Evolutionary conservation across 2,329 filamentous ascomycete genomes (phyloP).

Genomic region (Clarireedia monteithiana): DNA sequence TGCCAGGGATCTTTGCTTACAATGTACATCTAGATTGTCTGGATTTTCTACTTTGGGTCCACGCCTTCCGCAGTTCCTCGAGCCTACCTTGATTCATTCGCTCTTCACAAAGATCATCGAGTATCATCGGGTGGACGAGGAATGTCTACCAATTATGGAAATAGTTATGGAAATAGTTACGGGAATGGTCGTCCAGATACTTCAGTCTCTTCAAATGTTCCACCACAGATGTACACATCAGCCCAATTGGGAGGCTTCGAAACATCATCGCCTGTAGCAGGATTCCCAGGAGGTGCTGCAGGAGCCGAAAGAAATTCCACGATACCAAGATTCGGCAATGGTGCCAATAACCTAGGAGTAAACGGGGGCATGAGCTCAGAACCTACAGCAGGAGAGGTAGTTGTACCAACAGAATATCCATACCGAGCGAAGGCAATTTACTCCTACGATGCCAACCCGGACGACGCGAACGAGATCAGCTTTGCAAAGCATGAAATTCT

Average conservation of each 20-base stretch:
- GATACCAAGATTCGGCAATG: constrained; percentile 34
- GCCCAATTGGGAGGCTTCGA: constrained; percentile 93
- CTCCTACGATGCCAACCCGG: constrained; percentile 95
- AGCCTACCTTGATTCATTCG: constrained; percentile 91
- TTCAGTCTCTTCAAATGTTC: constrained; percentile 65
- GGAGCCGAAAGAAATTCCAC: constrained; percentile 54
- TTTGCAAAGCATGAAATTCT: constrained; percentile 95
- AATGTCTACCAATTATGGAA: constrained; percentile 66
- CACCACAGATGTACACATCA: constrained; percentile 96
- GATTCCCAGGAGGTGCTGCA: constrained; percentile 23
- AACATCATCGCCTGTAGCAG: constrained; percentile 74
- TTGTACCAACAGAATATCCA: constrained; percentile 82
- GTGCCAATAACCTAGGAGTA: constrained; percentile 30
- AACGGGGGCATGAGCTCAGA: constrained; percentile 28
- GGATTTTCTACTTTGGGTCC: constrained; percentile 98
- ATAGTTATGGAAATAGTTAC: constrained; percentile 62
- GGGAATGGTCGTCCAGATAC: constrained; percentile 73
- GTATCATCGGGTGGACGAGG: constrained; percentile 25
- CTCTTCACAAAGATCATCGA: constrained; percentile 73
- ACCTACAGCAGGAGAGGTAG: constrained; percentile 43
- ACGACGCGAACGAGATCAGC: constrained; percentile 94
- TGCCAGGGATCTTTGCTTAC: constrained; percentile 7
- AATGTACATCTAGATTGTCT: constrained; percentile 61
- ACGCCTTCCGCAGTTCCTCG: constrained; percentile 79
- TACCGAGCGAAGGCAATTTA: constrained; percentile 98